Evolutionary conservation across 108 stramenopile genomes (phyloP), one percentile per base, ranked within the genome.

Genomic region (Nitzschia sp.): DNA sequence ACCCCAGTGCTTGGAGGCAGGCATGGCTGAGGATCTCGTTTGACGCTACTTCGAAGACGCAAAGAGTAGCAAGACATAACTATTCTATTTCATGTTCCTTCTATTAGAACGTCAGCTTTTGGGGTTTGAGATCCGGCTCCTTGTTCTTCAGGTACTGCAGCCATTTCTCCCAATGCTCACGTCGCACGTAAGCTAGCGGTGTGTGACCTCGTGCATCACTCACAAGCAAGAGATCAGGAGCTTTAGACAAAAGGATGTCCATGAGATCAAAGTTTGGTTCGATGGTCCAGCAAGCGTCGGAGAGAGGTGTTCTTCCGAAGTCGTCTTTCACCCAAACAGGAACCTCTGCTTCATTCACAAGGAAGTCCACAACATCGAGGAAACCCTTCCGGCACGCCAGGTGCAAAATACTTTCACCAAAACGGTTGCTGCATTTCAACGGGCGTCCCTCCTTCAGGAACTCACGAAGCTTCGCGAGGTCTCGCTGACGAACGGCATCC

Each of bases 391-490:
- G 80, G 64, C 95, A 94, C 0, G 89, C 91, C 81, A 94, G 76
- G 65, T 94, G 95, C 28, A 96, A 70, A 27, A 96, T 64, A 27
- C 81, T 83, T 62, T 96, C 93, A 8, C 91, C 92, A 54, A 92
- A 94, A 36, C 64, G 71, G 80, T 96, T 96, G 64, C 87, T 54
- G 35, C 78, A 79, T 26, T 83, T 76, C 36, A 86, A 60, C 0
- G 69, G 45, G 35, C 67, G 51, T 2, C 79, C 76, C 0, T 30
- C 55, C 19, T 74, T 63, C 32, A 65, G 48, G 3, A 87, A 59
- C 23, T 75, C 67, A 54, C 73, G 66, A 15, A 94, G 64, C 1
- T 45, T 49, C 5, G 56, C 78, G 18, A 94, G 34, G 67, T 94
- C 79, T 46, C 66, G 54, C 0, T 74, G 49, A 17, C 92, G 84